Evolutionary conservation across 2,329 filamentous ascomycete genomes (phyloP), one percentile per base, ranked within the genome.

Genomic region (Botrytis byssoidea): DNA sequence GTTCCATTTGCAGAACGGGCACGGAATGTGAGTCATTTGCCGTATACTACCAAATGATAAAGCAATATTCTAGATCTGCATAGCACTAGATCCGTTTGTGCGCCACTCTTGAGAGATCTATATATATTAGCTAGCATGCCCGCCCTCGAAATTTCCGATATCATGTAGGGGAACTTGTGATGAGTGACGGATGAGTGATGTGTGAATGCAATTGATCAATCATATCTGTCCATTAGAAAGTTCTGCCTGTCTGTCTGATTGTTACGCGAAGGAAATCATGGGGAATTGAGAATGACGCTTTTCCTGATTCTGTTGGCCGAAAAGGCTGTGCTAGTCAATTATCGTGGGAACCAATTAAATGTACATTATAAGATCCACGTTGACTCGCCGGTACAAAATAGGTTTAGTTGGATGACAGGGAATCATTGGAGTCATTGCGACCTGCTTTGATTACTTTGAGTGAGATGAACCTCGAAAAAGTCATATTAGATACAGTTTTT

Each of bases 331-430:
- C 44, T 40, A 55, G 18, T 29, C 7, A 10, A 35, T 22, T 2
- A 55, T 29, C 1, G 9, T 22, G 3, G 14, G 65, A 42, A 9
- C 65, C 65, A 68, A 57, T 57, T 18, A 42, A 14, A 16, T 42
- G 22, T 3, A 68, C 5, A 7, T 8, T 0, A 42, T 3, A 4
- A 22, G 48, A 68, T 55, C 35, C 65, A 68, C 48, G 9, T 12
- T 29, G 48, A 42, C 65, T 68, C 65, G 65, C 65, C 65, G 65
- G 65, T 68, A 57, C 65, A 68, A 12, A 68, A 57, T 55, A 68
- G 65, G 65, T 22, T 29, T 68, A 25, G 65, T 29, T 1, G 10
- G 4, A 10, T 68, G 37, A 57, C 65, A 68, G 51, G 51, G 51
- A 57, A 16, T 29, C n/a, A 29, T 57, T 14, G 65, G 48, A 40